Evolutionary conservation across 768 basidiomycete genomes (phyloP).

Genomic region (Amanita subjunquillea): DNA sequence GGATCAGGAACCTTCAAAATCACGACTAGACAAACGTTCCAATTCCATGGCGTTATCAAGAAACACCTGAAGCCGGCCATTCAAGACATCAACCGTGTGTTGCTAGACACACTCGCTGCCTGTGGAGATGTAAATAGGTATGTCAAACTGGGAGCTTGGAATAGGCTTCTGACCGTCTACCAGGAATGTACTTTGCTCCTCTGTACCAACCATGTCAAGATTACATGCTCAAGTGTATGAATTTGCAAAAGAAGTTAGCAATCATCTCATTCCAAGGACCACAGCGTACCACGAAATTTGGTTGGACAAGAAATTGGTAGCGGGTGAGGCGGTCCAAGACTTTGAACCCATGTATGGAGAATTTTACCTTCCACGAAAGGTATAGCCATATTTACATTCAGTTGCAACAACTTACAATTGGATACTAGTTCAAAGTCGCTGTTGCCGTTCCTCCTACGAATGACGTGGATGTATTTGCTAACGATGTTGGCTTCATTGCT

Average conservation of each 20-base stretch:
- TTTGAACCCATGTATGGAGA: constrained; percentile 96
- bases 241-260: constrained; percentile 77
- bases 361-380: constrained; percentile 94
- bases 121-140: constrained; percentile 97
- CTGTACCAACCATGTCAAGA: constrained; percentile 83
- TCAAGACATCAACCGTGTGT: constrained; percentile 83
- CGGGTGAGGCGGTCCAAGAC: constrained; percentile 88
- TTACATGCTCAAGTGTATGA: constrained; percentile 76
- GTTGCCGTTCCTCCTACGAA: constrained; percentile 95
- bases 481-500: constrained; percentile 95
- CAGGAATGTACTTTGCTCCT: constrained; percentile 70
- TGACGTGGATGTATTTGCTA: constrained; percentile 91
- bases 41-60: constrained; percentile 99
- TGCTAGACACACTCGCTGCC: constrained; percentile 84
- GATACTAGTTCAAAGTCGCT: constrained; percentile 84
- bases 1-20: constrained; percentile 93
- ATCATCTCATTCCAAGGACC: constrained; percentile 82
- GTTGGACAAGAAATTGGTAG: constrained; percentile 95
- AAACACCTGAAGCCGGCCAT: constrained; percentile 92
- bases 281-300: constrained; percentile 70
- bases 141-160: constrained; percentile 7
- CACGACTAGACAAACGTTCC: constrained; percentile 96
- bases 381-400: constrained; percentile 17
- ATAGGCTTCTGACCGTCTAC: not conserved
- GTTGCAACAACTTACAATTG: constrained; percentile 3